A percentile compares a stretch with the other conserved stretches of the same genome.
Conservation (phyloP, 1,284 basidiomycete genomes). For the Cutaneotrichosporon spelunceum region DNA sequence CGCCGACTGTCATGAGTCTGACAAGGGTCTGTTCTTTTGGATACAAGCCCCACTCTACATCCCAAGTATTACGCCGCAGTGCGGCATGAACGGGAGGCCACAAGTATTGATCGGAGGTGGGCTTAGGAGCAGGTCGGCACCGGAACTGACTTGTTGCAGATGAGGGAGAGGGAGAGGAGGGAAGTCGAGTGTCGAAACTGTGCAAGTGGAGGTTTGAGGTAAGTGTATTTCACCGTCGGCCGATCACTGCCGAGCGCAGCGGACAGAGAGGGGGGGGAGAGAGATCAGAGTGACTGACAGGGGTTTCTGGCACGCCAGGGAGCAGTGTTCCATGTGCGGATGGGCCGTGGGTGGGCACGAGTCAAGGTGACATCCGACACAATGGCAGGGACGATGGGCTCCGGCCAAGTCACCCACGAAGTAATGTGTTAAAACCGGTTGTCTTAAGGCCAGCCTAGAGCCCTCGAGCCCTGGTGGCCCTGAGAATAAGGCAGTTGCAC, state of each 20-base stretch:
- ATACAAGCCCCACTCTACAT: conserved; percentile 1
- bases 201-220: neutral
- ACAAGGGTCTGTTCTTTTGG: neutral
- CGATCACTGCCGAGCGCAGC: neutral
- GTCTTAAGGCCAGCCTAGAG: neutral
- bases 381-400: no score
- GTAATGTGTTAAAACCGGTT: no score
- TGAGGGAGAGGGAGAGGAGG: neutral
- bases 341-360: no score
- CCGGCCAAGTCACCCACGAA: no score
- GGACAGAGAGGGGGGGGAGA: neutral
- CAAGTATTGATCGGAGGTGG: no score
- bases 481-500: no score
- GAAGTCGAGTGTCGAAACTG: neutral
- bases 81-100: neutral
- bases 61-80: neutral
- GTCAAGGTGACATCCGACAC: no score
- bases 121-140: no score
- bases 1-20: no score
- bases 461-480: neutral
- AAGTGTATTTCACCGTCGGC: conserved; percentile 4
- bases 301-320: neutral
- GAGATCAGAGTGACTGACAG: neutral
- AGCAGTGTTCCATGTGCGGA: no score
- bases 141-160: no score